Conservation (phyloP, 2,329 filamentous ascomycete genomes). For the Colletotrichum orchidophilum region DNA sequence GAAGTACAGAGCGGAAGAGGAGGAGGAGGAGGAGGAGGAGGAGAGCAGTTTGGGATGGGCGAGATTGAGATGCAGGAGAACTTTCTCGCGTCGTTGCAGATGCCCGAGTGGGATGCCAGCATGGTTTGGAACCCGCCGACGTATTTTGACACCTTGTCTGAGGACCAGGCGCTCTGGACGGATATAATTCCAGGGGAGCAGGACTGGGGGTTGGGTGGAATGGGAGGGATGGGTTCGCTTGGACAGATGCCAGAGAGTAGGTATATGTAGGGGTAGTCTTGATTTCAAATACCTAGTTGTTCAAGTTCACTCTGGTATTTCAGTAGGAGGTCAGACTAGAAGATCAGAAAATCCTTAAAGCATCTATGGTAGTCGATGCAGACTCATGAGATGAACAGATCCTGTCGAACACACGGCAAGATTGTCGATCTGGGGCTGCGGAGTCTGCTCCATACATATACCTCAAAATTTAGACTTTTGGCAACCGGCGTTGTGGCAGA, state of each 20-base stretch:
- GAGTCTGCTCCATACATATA: too few species aligned
- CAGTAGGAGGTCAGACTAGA: too few species aligned
- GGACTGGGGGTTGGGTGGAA: not conserved
- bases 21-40: too few species aligned
- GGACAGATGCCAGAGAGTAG: not conserved
- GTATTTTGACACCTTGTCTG: not conserved
- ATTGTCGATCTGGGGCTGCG: too few species aligned
- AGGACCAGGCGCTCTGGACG: not conserved
- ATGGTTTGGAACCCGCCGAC: not conserved
- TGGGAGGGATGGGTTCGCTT: not conserved
- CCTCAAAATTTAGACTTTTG: too few species aligned
- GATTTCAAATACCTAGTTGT: too few species aligned
- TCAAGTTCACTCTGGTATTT: too few species aligned
- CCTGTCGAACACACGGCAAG: too few species aligned
- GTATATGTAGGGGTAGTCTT: not conserved
- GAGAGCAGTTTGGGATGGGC: not conserved
- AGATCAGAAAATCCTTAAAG: too few species aligned
- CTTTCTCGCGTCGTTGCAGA: not conserved
- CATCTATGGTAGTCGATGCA: too few species aligned
- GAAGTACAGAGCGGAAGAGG: not conserved
- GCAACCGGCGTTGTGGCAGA: conserved; percentile 11
- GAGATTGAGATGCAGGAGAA: conserved; percentile 12
- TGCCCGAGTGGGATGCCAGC: not conserved
- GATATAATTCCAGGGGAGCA: not conserved
- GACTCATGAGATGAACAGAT: too few species aligned